These are phyloP conservation scores for Fomitopsis pulvina DNA, from an alignment of 768 basidiomycete species.

Conservation along the genomic window DNA sequence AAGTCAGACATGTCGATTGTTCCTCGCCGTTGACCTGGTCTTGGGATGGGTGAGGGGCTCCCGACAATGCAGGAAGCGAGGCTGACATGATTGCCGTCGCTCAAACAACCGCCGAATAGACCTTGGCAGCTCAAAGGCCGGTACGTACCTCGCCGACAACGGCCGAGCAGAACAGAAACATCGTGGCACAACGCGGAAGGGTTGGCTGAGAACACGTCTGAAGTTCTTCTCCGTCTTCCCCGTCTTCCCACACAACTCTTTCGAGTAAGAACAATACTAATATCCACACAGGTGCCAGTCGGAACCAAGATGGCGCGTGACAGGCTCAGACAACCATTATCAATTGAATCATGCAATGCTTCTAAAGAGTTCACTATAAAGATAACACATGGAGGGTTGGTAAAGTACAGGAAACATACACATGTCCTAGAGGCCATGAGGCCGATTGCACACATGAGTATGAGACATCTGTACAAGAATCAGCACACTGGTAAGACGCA, in stretches of 20 bases:
- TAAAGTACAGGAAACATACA: neutral
- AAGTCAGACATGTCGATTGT: conserved; percentile 51
- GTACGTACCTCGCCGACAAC: neutral
- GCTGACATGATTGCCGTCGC: neutral
- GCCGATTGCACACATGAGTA: neutral
- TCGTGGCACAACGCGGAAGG: neutral
- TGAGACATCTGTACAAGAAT: neutral
- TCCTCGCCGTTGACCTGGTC: neutral
- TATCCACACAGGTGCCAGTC: too few species aligned
- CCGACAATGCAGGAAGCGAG: neutral
- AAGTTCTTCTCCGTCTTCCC: too few species aligned
- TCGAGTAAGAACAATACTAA: too few species aligned
- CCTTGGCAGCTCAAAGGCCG: neutral
- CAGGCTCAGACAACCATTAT: too few species aligned
- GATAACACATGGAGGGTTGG: neutral
- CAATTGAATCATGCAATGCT: too few species aligned
- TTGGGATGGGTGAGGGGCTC: neutral
- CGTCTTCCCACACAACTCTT: too few species aligned
- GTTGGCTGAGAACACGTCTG: too few species aligned
- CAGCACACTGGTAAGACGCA: neutral
- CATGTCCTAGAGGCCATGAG: neutral
- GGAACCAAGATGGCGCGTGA: too few species aligned
- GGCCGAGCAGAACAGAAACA: neutral
- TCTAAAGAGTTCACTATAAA: too few species aligned
- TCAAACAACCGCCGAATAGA: neutral